Evolutionary conservation across 1,284 basidiomycete species (phyloP).

Genomic region (Ganoderma sp.): DNA sequence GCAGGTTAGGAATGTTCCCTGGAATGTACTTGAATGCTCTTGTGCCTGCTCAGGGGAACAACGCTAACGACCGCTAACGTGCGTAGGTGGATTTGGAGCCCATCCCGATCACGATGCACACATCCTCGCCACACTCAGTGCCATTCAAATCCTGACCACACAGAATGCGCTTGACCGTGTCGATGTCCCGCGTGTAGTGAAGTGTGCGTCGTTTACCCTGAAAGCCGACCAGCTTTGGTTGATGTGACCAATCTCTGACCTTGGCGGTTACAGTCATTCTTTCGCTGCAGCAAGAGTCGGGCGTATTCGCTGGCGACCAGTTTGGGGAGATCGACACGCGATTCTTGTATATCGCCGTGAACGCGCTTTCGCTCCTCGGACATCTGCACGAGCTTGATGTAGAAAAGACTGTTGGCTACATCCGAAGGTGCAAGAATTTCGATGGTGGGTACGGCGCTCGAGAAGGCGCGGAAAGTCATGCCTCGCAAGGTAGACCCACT

Average conservation of each 20-base stretch:
- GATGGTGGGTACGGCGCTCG: slow-evolving; percentile 93
- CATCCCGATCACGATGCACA: slow-evolving; percentile 95
- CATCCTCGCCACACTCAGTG: slow-evolving; percentile 85
- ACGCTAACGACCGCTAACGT: slow-evolving; percentile 7
- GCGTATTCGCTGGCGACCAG: slow-evolving; percentile 88
- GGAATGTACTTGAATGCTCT: not conserved
- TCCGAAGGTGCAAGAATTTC: slow-evolving; percentile 86
- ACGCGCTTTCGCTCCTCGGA: slow-evolving; percentile 82
- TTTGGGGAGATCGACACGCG: slow-evolving; percentile 94
- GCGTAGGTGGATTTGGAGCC: slow-evolving; percentile 87
- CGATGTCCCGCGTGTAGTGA: slow-evolving; percentile 71
- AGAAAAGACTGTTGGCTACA: slow-evolving; percentile 75
- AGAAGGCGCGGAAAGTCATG: slow-evolving; percentile 91
- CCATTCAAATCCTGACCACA: slow-evolving; percentile 89
- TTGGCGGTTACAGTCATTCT: slow-evolving; percentile 66
- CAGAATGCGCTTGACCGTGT: slow-evolving; percentile 82
- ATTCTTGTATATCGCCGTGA: slow-evolving; percentile 88
- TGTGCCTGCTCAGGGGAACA: not conserved
- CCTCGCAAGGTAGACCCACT: slow-evolving; percentile 74
- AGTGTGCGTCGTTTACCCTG: slow-evolving; percentile 60
- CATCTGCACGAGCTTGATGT: slow-evolving; percentile 66
- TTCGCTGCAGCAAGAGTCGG: slow-evolving; percentile 83
- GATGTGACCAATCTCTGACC: slow-evolving; percentile 7
- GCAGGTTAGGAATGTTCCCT: slow-evolving; percentile 58
- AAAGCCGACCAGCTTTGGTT: slow-evolving; percentile 7